Conservation (phyloP, 2,329 filamentous ascomycete genomes). For the Fusarium illudens region DNA sequence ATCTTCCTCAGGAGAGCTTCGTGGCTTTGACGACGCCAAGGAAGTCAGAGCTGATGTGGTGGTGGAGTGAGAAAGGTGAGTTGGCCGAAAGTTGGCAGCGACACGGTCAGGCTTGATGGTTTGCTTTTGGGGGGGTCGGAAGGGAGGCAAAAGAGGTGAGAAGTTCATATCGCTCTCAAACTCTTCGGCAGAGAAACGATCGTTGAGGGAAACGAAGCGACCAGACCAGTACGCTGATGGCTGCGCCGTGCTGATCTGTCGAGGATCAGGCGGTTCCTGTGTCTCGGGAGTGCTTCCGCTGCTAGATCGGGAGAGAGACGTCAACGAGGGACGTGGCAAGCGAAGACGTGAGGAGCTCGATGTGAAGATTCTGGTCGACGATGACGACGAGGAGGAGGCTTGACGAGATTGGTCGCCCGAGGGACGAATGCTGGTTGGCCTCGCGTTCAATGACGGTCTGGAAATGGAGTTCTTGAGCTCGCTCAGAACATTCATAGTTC, state of each 20-base stretch:
- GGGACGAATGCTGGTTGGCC: slow-evolving; percentile 20
- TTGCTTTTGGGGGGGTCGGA: neutral
- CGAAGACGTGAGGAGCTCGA: slow-evolving; percentile 32
- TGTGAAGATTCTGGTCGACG: slow-evolving; percentile 25
- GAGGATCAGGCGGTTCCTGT: slow-evolving; percentile 32
- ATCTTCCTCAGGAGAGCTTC: slow-evolving; percentile 33
- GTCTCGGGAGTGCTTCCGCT: slow-evolving; percentile 25
- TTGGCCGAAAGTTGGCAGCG: slow-evolving; percentile 33
- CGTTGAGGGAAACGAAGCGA: slow-evolving; percentile 65
- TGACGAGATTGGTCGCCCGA: slow-evolving; percentile 27
- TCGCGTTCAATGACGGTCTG: slow-evolving; percentile 40
- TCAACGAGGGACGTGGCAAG: slow-evolving; percentile 29
- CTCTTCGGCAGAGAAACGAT: slow-evolving; percentile 51
- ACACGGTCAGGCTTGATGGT: slow-evolving; percentile 25
- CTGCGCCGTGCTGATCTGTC: slow-evolving; percentile 53
- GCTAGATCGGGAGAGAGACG: slow-evolving; percentile 29
- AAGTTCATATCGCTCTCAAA: slow-evolving; percentile 25
- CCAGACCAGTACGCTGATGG: slow-evolving; percentile 68
- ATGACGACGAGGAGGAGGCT: slow-evolving; percentile 34
- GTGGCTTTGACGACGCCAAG: slow-evolving; percentile 27
- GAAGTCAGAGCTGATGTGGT: slow-evolving; percentile 46
- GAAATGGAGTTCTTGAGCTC: slow-evolving; percentile 57
- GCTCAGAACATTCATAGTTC: slow-evolving; percentile 55
- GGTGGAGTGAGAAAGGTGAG: slow-evolving; percentile 45
- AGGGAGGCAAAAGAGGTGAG: neutral